Evolutionary conservation across 2,329 filamentous ascomycete genomes (phyloP), one percentile per base, ranked within the genome.

Genomic region (Lachnellula occidentalis): DNA sequence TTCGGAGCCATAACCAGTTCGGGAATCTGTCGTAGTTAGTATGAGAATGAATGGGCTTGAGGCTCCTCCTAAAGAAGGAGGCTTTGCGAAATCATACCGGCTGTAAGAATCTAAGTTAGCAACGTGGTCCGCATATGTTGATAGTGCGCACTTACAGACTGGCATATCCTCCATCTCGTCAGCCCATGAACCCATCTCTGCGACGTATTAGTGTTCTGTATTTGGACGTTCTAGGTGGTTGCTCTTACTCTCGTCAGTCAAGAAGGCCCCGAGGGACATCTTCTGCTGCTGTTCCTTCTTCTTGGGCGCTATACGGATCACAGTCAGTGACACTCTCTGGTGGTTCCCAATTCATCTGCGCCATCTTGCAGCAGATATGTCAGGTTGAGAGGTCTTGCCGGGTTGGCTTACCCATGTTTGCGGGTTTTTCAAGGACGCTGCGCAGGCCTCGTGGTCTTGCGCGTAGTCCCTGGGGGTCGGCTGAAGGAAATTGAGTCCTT

Each of bases 231-330:
- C 51, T 24, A 27, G 34, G 36, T 42, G 34, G 27, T 37, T 48
- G 48, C 49, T 79, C 90, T 75, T 81, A 96, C 92, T 86, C 75
- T 90, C 82, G 74, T 96, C 90, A 71, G 82, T 81, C 80, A 99
- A 83, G 83, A 99, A 99, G 76, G 90, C 89, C 80, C 90, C 90
- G 72, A 97, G 86, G 79, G 89, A 90, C 88, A 99, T 92, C 82
- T 95, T 99, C 85, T 95, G 87, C 74, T 84, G 81, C 77, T 95
- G 87, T 53, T 64, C 66, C 79, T 90, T 88, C 79, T 90, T 88
- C 74, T 92, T 89, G 65, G 92, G 92, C 82, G 88, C 92, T 95
- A 70, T 58, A 71, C 51, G 58, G 58, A 51, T 64, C 58, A 56
- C 58, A 64, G 72, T 83, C 67, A 83, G 80, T 71, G 14, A 51